Evolutionary conservation across 1,284 basidiomycete species (phyloP).

Genomic region (Naganishia liquefaciens): DNA sequence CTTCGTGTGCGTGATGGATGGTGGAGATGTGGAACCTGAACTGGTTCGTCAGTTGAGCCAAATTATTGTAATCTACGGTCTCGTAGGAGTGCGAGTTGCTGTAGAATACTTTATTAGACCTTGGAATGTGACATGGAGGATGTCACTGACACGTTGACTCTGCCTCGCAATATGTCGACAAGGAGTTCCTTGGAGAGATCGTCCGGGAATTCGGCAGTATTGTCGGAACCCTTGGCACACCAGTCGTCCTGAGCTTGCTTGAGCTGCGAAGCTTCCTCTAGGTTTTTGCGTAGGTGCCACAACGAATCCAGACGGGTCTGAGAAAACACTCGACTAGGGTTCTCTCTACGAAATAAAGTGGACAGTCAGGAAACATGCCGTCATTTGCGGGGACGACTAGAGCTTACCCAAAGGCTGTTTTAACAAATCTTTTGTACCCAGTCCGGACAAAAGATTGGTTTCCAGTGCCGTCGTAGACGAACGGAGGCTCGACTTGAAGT

Average conservation of each 20-base stretch:
- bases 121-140: too few relatives aligned
- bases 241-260: slow-evolving; percentile 74
- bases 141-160: slow-evolving; percentile 59
- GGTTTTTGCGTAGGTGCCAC: slow-evolving; percentile 63
- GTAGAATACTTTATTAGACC: neutral
- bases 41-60: slow-evolving; percentile 69
- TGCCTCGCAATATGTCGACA: slow-evolving; percentile 74
- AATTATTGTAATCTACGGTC: slow-evolving; percentile 69
- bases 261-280: slow-evolving; percentile 71
- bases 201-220: slow-evolving; percentile 65
- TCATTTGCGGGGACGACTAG: neutral
- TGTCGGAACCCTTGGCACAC: slow-evolving; percentile 59
- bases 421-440: slow-evolving; percentile 50
- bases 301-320: slow-evolving; percentile 61
- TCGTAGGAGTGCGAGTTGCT: slow-evolving; percentile 74
- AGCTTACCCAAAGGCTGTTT: slow-evolving; percentile 36
- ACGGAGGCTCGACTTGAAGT: slow-evolving; percentile 55
- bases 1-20: slow-evolving; percentile 84
- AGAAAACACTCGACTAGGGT: slow-evolving; percentile 57
- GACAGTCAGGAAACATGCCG: slow-evolving; percentile 8
- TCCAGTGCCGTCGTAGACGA: slow-evolving; percentile 40
- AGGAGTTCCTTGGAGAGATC: slow-evolving; percentile 79
- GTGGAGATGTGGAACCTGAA: slow-evolving; percentile 77
- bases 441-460: slow-evolving; percentile 45
- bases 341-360: slow-evolving; percentile 56